These are phyloP conservation scores for Debaryomyces hansenii DNA, from an alignment of 805 yeast species.

Conservation along the genomic window DNA sequence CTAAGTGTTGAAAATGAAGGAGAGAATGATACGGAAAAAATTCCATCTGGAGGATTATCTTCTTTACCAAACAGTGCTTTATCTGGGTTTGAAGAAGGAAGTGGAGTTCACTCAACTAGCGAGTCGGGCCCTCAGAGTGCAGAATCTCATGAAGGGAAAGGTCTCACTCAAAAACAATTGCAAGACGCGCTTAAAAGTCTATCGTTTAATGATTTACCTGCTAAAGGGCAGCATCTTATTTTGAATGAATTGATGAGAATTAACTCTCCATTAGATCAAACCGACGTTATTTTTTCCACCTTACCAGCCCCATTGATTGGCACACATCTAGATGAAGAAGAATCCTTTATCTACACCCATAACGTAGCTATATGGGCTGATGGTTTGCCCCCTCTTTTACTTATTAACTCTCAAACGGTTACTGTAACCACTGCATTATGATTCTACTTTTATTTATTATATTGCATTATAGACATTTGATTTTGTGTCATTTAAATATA, in stretches of 20 bases:
- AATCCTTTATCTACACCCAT: conserved; percentile 71
- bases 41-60: conserved; percentile 1
- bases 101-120: not conserved
- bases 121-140: not conserved
- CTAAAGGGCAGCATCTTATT: conserved; percentile 85
- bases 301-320: conserved; percentile 87
- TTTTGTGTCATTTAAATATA: conserved; percentile 1
- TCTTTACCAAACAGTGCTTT: not conserved
- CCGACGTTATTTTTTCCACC: conserved; percentile 83
- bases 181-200: conserved; percentile 36
- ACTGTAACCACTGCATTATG: conserved; percentile 93
- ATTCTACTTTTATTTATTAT: conserved; percentile 1
- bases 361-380: conserved; percentile 79
- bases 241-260: conserved; percentile 80
- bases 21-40: conserved; percentile 6
- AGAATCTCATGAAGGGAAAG: not conserved
- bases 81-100: not conserved
- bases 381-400: conserved; percentile 76
- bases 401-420: conserved; percentile 89
- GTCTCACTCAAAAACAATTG: conserved; percentile 33
- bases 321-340: conserved; percentile 68
- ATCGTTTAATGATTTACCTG: conserved; percentile 85
- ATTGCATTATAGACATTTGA: conserved; percentile 1
- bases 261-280: conserved; percentile 48
- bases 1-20: conserved; percentile 26